A percentile compares a stretch with the other conserved stretches of the same genome.
phyloP scores from a whole-genome alignment of 305 asterid genomes.

The Ajuga reptans region DNA sequence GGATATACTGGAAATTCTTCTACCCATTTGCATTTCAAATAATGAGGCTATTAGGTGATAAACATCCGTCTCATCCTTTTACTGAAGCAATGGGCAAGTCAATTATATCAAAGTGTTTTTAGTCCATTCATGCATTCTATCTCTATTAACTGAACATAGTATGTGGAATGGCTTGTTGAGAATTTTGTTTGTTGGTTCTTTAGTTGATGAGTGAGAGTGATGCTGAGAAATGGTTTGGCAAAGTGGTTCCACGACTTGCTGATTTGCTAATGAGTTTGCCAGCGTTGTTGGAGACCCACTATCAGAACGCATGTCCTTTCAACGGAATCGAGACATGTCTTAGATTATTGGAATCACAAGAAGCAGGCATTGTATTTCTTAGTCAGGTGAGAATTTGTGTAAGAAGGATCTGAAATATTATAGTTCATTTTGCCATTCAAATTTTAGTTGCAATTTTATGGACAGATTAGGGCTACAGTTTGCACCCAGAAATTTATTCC shows the following conservation, averaged over 20 bases:
- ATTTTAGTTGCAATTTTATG: not conserved
- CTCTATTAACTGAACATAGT: not conserved
- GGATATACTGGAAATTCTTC: not conserved
- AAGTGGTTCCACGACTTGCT: slow-evolving; percentile 62
- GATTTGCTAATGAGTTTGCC: slow-evolving; percentile 62
- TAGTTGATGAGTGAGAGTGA: slow-evolving; percentile 58
- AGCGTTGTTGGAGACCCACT: slow-evolving; percentile 53
- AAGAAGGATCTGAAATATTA: not conserved
- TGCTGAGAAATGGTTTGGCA: slow-evolving; percentile 53
- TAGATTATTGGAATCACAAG: slow-evolving; percentile 56
- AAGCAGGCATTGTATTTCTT: slow-evolving; percentile 60
- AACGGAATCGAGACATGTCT: slow-evolving; percentile 49
- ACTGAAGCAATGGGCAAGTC: not conserved
- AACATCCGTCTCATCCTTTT: not conserved
- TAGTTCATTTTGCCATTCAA: not conserved
- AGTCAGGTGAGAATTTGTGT: slow-evolving; percentile 43
- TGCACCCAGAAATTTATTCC: not conserved
- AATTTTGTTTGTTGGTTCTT: slow-evolving; percentile 1
- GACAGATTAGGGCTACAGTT: not conserved
- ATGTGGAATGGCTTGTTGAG: not conserved
- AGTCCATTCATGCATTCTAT: not conserved
- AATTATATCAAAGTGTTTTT: not conserved
- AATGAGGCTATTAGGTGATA: not conserved
- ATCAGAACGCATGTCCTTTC: slow-evolving; percentile 33
- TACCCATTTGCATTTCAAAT: not conserved